Evolutionary conservation across 2,329 filamentous ascomycete species (phyloP), one percentile per base, ranked within the genome.

Genomic region (Ophiostoma montium): DNA sequence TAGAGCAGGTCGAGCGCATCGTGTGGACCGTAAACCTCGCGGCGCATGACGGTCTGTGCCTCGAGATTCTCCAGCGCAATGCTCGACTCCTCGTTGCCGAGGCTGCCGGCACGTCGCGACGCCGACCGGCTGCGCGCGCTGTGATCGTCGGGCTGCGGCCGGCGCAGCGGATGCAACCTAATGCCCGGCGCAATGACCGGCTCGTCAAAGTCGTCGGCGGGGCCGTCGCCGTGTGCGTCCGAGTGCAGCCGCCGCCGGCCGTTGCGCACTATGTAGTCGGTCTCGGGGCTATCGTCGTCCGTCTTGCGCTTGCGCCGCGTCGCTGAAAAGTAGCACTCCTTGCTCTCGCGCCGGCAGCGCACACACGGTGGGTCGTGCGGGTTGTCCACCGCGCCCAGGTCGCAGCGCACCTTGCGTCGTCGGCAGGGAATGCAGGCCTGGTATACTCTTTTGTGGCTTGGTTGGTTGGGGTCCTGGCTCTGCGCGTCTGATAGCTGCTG

Each of bases 271-370:
- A 83, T 77, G 62, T 86, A 86, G 55, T 86, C 82, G 50, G 65
- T 35, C 13, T 46, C 43, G 9, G 12, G 73, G 18, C 68, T 3
- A 11, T 46, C 76, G 56, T 84, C 70, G 57, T 72, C 78, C 44
- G 75, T 75, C 72, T 92, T 94, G 62, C 88, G 80, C 78, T 96
- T 96, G 61, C 92, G 81, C 46, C 92, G 77, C 31, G 89, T 96
- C 18, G 88, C 86, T 54, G 88, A 94, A 71, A 98, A 98, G 74
- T 84, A 94, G 70, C 92, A 98, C 60, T 95, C 84, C 65, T 96
- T 96, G 69, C 83, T 87, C 70, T 98, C 92, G 57, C 92, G 82
- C 48, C 88, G 83, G 64, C 92, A 98, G 61, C 92, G 81, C 52
- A 90, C 85, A 65, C 92, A 98, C 2, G 92, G 92, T 49, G 90